Evolutionary conservation across 2,329 filamentous ascomycete genomes (phyloP).

Genomic region (Pestalotiopsis sp.): DNA sequence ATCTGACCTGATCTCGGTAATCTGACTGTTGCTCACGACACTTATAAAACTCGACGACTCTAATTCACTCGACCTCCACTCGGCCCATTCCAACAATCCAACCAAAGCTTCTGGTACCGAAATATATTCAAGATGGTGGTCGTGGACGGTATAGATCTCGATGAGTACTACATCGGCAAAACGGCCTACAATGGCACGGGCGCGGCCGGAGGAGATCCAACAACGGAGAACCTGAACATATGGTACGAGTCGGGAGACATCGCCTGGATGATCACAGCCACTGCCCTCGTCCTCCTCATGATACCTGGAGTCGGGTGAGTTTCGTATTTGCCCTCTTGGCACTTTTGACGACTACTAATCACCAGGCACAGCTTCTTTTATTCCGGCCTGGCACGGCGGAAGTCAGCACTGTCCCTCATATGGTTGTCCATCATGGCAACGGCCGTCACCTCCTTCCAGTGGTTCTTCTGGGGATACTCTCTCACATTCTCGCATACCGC

Average conservation of each 20-base stretch:
- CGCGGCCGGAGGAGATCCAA: slow-evolving; percentile 68
- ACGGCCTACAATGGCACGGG: slow-evolving; percentile 67
- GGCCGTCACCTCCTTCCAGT: slow-evolving; percentile 84
- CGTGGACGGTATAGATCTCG: slow-evolving; percentile 43
- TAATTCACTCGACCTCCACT: not conserved
- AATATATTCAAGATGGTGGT: slow-evolving; percentile 32
- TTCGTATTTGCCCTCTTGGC: not conserved
- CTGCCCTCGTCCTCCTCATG: slow-evolving; percentile 87
- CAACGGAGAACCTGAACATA: slow-evolving; percentile 72
- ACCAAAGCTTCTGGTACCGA: not conserved
- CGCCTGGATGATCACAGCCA: slow-evolving; percentile 80
- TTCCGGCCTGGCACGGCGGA: slow-evolving; percentile 84
- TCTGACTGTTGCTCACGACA: not conserved
- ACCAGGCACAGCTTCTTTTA: slow-evolving; percentile 72
- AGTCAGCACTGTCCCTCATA: slow-evolving; percentile 86
- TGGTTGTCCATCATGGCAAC: slow-evolving; percentile 89
- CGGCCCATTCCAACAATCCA: not conserved
- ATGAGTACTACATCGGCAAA: slow-evolving; percentile 46
- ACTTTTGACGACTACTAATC: not conserved
- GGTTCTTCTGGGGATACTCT: slow-evolving; percentile 94
- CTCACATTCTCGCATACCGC: slow-evolving; percentile 80
- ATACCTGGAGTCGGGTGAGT: slow-evolving; percentile 81
- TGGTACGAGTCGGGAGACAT: slow-evolving; percentile 86
- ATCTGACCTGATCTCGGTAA: not conserved
- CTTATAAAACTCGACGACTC: not conserved